Percentiles rank a stretch among this genome's conserved stretches.
Evolutionary conservation across 1,139 yeast genomes (phyloP).

Genomic region (Protomyces macrosporus): DNA sequence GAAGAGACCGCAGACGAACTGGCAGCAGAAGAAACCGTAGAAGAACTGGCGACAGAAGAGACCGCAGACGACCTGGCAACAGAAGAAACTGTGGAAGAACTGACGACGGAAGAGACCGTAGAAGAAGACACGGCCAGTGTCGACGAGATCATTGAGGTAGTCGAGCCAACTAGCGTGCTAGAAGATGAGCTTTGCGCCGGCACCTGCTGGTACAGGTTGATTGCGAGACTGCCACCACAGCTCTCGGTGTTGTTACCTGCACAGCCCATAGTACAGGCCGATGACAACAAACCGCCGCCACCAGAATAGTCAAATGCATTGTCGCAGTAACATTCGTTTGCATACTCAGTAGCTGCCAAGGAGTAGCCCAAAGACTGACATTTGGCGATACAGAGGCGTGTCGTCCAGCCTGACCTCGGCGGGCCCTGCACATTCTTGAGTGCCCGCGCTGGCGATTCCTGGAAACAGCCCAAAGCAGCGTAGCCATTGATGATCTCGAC

Average conservation of each 20-base stretch:
- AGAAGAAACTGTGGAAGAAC: not conserved
- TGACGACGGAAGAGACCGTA: not conserved
- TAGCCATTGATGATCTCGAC: not conserved
- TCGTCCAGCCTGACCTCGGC: not conserved
- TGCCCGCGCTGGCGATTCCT: not conserved
- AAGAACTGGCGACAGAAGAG: not conserved
- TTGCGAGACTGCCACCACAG: not conserved
- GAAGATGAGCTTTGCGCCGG: not conserved
- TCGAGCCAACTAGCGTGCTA: not conserved
- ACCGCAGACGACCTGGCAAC: not conserved
- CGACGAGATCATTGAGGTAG: not conserved
- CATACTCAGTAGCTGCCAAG: conserved; percentile 3
- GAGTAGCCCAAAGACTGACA: not conserved
- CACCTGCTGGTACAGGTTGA: not conserved
- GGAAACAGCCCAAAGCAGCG: not conserved
- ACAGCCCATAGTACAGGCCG: not conserved
- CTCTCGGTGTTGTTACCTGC: not conserved
- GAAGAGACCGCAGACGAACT: not conserved
- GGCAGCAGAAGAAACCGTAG: not conserved
- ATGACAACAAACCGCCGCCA: not conserved
- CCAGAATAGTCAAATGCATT: not conserved
- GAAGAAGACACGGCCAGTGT: not conserved
- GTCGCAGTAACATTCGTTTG: not conserved
- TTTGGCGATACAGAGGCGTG: not conserved
- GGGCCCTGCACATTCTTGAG: not conserved